Conservation (phyloP, 202 grass and related monocot species). For the Cymbopogon flexuosus region DNA sequence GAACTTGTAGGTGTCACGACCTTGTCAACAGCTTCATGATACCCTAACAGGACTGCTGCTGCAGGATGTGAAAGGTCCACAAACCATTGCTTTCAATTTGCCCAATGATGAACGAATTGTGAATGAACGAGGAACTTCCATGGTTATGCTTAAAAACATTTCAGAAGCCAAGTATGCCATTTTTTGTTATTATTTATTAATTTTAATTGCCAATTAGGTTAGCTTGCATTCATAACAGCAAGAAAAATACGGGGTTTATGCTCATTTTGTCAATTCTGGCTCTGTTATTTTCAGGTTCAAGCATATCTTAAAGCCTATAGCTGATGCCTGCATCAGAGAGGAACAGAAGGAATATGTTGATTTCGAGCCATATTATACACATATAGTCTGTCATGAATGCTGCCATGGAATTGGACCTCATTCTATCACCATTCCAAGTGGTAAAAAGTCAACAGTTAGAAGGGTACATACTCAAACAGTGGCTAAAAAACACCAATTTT, state of each 20-base stretch:
- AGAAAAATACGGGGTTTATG: conserved; percentile 10
- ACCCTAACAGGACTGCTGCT: conserved; percentile 28
- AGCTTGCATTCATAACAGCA: not conserved
- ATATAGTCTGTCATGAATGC: conserved; percentile 93
- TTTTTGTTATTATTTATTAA: conserved; percentile 6
- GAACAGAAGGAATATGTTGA: conserved; percentile 78
- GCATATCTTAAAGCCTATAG: conserved; percentile 81
- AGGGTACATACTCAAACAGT: conserved; percentile 39
- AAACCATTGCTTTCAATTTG: conserved; percentile 96
- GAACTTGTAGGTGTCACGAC: not conserved
- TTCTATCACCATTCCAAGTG: conserved; percentile 78
- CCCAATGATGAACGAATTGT: conserved; percentile 97
- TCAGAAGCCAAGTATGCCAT: conserved; percentile 86
- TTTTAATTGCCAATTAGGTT: not conserved
- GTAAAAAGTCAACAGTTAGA: conserved; percentile 84
- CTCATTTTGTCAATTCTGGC: conserved; percentile 21
- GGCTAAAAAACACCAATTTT: not conserved
- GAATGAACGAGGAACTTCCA: conserved; percentile 87
- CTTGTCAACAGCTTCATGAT: conserved; percentile 9
- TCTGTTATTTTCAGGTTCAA: conserved; percentile 59
- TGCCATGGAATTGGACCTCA: conserved; percentile 99
- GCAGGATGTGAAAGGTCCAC: conserved; percentile 96
- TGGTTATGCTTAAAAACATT: conserved; percentile 98
- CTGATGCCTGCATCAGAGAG: conserved; percentile 71
- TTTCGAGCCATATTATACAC: conserved; percentile 93